Conservation (phyloP, 2,329 filamentous ascomycete species). For the Mariannaea sp. region DNA sequence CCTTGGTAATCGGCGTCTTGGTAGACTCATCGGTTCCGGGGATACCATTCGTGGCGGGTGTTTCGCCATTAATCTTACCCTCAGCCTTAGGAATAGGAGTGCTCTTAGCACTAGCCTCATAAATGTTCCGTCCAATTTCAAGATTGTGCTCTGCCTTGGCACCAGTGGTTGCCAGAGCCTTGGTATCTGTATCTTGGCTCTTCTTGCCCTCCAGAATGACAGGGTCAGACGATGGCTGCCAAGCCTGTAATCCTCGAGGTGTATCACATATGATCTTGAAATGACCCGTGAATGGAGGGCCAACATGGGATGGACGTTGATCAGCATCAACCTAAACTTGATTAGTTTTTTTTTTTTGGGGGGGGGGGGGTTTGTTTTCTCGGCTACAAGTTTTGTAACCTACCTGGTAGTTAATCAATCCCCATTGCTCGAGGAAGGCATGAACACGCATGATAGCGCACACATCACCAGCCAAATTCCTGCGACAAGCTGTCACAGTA, state of each 20-base stretch:
- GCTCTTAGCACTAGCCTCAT: slow-evolving; percentile 85
- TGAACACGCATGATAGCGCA: slow-evolving; percentile 99
- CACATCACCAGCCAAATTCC: slow-evolving; percentile 95
- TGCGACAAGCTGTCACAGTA: slow-evolving; percentile 92
- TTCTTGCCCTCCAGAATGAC: slow-evolving; percentile 65
- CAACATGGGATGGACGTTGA: slow-evolving; percentile 91
- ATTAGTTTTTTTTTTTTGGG: slow-evolving; percentile 42
- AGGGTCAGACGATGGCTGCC: slow-evolving; percentile 86
- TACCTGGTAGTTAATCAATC: slow-evolving; percentile 98
- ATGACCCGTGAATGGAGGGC: slow-evolving; percentile 95
- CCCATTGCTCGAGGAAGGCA: slow-evolving; percentile 97
- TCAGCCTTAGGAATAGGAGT: slow-evolving; percentile 71
- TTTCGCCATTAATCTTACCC: slow-evolving; percentile 77
- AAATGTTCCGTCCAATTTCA: slow-evolving; percentile 94
- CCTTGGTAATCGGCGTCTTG: slow-evolving; percentile 68
- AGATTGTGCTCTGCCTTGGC: slow-evolving; percentile 84
- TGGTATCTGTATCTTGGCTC: slow-evolving; percentile 71
- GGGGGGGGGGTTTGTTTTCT: too few species aligned
- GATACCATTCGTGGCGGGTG: slow-evolving; percentile 67
- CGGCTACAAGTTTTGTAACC: neutral
- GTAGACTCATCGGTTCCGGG: slow-evolving; percentile 62
- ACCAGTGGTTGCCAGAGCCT: slow-evolving; percentile 67
- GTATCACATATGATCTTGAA: slow-evolving; percentile 97
- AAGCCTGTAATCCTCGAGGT: slow-evolving; percentile 89
- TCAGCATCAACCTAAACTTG: slow-evolving; percentile 84